phyloP scores from a whole-genome alignment of 139 green algal genomes.

The Chlamydomonas eustigma region DNA sequence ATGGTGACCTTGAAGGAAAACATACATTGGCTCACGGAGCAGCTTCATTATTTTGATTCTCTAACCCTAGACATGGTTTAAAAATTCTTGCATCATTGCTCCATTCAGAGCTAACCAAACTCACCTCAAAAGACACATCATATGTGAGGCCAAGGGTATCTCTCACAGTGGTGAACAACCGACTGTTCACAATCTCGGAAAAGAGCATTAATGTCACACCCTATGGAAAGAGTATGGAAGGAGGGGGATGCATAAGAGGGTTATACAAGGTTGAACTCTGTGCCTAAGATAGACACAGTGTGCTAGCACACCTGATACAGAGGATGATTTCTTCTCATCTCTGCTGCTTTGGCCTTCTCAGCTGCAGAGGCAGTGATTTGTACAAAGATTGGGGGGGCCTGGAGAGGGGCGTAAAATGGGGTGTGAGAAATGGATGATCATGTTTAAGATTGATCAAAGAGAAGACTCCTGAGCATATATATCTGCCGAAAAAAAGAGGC shows the following conservation, averaged over 20 bases:
- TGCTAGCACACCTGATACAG: slow-evolving; percentile 75
- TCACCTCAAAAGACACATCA: slow-evolving; percentile 95
- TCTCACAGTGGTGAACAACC: slow-evolving; percentile 94
- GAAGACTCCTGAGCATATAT: too few species aligned
- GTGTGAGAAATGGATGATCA: too few species aligned
- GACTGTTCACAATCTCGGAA: slow-evolving; percentile 90
- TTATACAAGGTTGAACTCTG: background rate
- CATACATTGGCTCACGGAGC: too few species aligned
- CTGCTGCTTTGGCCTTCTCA: background rate
- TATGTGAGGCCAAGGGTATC: slow-evolving; percentile 97
- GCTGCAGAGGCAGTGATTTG: slow-evolving; percentile 1
- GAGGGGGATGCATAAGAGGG: background rate
- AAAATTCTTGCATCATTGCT: too few species aligned
- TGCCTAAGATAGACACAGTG: too few species aligned
- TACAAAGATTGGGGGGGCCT: background rate
- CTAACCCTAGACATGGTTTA: too few species aligned
- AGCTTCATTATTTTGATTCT: too few species aligned
- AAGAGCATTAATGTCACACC: slow-evolving; percentile 63
- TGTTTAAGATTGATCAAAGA: too few species aligned
- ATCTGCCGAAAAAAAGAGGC: too few species aligned
- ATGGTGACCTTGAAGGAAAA: slow-evolving; percentile 22
- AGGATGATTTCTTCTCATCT: slow-evolving; percentile 61
- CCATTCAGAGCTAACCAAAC: background rate
- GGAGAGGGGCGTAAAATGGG: too few species aligned
- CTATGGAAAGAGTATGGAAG: background rate